These are phyloP conservation scores for Hericium coralloides DNA, from an alignment of 768 basidiomycete species.

Conservation along the genomic window DNA sequence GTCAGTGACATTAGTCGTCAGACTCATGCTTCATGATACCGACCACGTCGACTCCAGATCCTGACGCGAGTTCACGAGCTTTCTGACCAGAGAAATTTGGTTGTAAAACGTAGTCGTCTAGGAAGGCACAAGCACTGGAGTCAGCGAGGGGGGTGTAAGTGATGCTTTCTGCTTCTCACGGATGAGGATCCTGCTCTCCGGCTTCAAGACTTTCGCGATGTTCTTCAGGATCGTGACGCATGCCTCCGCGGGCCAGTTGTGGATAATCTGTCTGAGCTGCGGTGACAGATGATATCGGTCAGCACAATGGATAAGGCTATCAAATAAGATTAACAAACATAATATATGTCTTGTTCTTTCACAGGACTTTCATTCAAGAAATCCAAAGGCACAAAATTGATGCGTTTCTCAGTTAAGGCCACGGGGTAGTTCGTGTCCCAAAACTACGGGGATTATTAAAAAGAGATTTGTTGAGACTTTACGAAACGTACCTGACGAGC, in stretches of 20 bases:
- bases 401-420: not conserved
- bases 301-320: not conserved
- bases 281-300: too few relatives aligned
- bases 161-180: conserved; percentile 15
- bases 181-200: conserved; percentile 24
- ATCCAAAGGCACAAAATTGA: conserved; percentile 4
- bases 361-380: conserved; percentile 14
- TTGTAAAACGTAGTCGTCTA: not conserved
- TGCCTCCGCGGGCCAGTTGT: conserved; percentile 29
- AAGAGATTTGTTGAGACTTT: not conserved
- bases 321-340: not conserved
- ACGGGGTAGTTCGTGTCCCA: not conserved
- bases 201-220: conserved; percentile 20
- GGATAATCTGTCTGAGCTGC: conserved; percentile 16
- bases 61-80: too few relatives aligned
- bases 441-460: not conserved
- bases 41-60: not conserved
- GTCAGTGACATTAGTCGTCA: too few relatives aligned
- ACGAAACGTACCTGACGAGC: conserved; percentile 15
- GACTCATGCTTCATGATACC: not conserved
- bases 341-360: conserved; percentile 6
- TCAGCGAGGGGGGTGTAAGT: too few relatives aligned
- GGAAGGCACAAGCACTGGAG: too few relatives aligned
- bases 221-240: conserved; percentile 23
- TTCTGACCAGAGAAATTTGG: not conserved